Evolutionary conservation across 1,139 yeast species (phyloP).

Genomic region (Williopsis jadinii): DNA sequence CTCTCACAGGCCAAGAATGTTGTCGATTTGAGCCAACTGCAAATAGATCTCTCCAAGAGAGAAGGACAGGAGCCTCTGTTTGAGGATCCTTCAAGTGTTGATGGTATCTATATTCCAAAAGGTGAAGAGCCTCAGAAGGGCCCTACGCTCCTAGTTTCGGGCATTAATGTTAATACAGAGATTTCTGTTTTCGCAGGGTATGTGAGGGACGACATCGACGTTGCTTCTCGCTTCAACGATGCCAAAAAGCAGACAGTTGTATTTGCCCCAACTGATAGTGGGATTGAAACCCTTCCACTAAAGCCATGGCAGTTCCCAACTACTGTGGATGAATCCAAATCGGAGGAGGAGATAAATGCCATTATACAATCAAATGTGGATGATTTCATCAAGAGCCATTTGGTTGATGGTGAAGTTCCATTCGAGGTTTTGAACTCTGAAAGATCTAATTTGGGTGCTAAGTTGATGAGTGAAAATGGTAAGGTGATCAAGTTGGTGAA

Average conservation of each 20-base stretch:
- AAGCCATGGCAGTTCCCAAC: constrained; percentile 73
- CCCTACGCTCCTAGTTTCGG: constrained; percentile 27
- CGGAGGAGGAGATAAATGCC: constrained; percentile 36
- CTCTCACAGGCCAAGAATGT: constrained; percentile 7
- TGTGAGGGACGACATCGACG: constrained; percentile 42
- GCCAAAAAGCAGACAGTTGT: constrained; percentile 35
- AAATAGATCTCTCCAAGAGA: constrained; percentile 13
- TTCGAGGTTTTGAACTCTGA: constrained; percentile 20
- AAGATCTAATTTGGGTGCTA: constrained; percentile 20
- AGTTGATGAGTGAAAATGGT: constrained; percentile 42
- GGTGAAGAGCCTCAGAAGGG: constrained; percentile 24
- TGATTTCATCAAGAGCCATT: constrained; percentile 48
- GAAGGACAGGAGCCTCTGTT: constrained; percentile 9
- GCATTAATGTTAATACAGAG: constrained; percentile 34
- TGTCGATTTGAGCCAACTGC: constrained; percentile 9
- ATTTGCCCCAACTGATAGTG: constrained; percentile 56
- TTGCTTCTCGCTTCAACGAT: constrained; percentile 36
- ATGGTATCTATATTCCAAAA: constrained; percentile 11
- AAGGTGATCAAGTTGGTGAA: constrained; percentile 62
- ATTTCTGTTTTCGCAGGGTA: constrained; percentile 50
- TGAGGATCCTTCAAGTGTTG: constrained; percentile 3
- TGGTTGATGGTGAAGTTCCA: constrained; percentile 29
- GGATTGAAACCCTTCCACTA: constrained; percentile 33
- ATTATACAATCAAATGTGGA: constrained; percentile 40
- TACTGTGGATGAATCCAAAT: constrained; percentile 28